Base-by-base conservation (phyloP, 768 basidiomycete genomes). In the Pisolithus marmoratus region DNA sequence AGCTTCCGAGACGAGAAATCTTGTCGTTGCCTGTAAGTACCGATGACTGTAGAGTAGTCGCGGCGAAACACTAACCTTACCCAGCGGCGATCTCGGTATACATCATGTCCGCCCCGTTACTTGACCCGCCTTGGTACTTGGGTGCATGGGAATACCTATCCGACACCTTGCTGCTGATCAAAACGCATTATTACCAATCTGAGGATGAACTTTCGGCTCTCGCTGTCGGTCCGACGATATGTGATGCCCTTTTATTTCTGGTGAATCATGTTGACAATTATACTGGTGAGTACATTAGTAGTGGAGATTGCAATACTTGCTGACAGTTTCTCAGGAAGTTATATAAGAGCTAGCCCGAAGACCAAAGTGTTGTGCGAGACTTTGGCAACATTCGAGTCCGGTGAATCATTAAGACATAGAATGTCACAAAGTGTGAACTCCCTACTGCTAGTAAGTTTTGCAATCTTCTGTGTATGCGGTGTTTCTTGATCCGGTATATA, bases 201-300 rank as follows among this genome's bases (percentile, higher is more conserved):
- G 75, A 78, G 34, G 74, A 80, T 26, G 78, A 78, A 52, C 67
- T 77, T 2, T 66, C 85, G 23, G 78, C 78, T 9, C 57, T 84
- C 42, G 56, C 83, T 26, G 65, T 77, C 9, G 72, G 72, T 45
- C 74, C 80, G 8, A 63, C 68, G 15, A 63, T 88, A 49, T 86
- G 80, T 54, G 55, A 60, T 29, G 83, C 77, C 11, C 57, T 87
- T 49, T 50, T 62, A 2, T 67, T 62, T 44, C 57, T 86, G 15
- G 51, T 74, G 27, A 61, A 59, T 41, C 46, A 63, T 34, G 53
- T 51, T 27, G 61, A 66, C 22, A 47, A 59, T 19, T 43, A 36
- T 12, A 53, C 62, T 3, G 51, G 73, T 74, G 57, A 52, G 71
- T 46, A n/a, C 2, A n/a, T 7, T 29, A 7, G 22, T 24, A 27